phyloP scores from a whole-genome alignment of 179 eudicot genomes.

The Beta lomatogona region DNA sequence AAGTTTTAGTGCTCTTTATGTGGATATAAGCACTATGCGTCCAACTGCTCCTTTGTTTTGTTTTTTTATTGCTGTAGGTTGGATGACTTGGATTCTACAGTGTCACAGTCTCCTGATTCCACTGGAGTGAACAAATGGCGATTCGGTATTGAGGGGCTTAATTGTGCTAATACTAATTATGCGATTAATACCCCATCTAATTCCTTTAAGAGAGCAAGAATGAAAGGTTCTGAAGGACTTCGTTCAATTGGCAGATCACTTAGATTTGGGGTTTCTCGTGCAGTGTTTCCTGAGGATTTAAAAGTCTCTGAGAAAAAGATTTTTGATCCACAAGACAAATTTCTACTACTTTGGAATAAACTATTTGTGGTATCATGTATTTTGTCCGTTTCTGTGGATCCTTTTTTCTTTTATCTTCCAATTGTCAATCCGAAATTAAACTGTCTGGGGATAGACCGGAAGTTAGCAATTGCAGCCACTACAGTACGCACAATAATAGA shows the following conservation, averaged over 20 bases:
- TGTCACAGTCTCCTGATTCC: conserved; percentile 63
- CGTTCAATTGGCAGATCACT: conserved; percentile 90
- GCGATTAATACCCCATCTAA: conserved; percentile 51
- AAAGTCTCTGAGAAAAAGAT: conserved; percentile 92
- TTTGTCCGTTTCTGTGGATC: conserved; percentile 83
- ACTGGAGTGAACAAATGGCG: conserved; percentile 57
- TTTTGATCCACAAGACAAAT: conserved; percentile 96
- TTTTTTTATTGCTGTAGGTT: conserved; percentile 47
- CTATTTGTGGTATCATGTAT: conserved; percentile 88
- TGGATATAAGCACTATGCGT: conserved; percentile 7
- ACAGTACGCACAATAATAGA: conserved; percentile 82
- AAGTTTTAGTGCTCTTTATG: neutral
- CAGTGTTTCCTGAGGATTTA: conserved; percentile 94
- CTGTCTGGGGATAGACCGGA: conserved; percentile 76
- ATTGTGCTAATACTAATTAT: conserved; percentile 33
- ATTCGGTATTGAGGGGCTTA: conserved; percentile 50
- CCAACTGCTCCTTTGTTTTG: conserved; percentile 6
- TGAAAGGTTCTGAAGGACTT: conserved; percentile 87
- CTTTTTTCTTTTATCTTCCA: conserved; percentile 91
- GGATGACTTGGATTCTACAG: conserved; percentile 82
- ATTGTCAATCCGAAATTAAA: conserved; percentile 46
- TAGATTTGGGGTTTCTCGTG: conserved; percentile 80
- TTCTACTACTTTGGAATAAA: conserved; percentile 80
- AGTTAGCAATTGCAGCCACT: conserved; percentile 74
- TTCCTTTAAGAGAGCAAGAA: conserved; percentile 73